Conservation (phyloP, 805 yeast species). For the Komagataella ulmi region DNA sequence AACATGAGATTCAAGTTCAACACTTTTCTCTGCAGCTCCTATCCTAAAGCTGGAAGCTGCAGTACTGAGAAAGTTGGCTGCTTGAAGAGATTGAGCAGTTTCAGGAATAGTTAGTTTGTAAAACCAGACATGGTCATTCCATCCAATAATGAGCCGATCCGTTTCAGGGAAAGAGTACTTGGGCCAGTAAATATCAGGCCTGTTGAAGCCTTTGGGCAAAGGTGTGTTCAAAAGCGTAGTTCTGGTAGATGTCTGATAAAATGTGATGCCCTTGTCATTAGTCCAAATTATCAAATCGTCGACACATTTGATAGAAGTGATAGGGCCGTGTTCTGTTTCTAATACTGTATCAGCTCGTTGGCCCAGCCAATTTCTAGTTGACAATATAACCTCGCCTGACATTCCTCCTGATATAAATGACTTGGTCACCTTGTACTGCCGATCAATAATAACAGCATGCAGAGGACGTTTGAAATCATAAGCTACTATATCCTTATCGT, state of each 20-base stretch:
- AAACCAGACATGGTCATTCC: conserved; percentile 74
- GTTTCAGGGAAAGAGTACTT: conserved; percentile 51
- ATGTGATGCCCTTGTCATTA: conserved; percentile 66
- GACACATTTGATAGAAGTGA: conserved; percentile 50
- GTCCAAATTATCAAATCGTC: conserved; percentile 71
- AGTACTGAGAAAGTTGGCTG: conserved; percentile 29
- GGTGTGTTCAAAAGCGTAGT: conserved; percentile 36
- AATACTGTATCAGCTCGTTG: conserved; percentile 57
- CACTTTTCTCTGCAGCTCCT: conserved; percentile 13
- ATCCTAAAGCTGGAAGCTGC: conserved; percentile 41
- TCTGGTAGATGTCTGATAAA: conserved; percentile 44
- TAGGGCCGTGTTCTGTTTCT: conserved; percentile 52
- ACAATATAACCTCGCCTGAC: conserved; percentile 66
- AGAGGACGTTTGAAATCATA: conserved; percentile 81
- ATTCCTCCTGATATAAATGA: conserved; percentile 82
- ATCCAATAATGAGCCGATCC: conserved; percentile 61
- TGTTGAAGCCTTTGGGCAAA: conserved; percentile 39
- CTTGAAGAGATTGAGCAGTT: not conserved
- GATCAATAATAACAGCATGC: conserved; percentile 74
- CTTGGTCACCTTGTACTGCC: conserved; percentile 45
- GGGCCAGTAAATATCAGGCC: conserved; percentile 82
- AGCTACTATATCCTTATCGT: conserved; percentile 52
- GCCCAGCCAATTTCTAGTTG: conserved; percentile 81
- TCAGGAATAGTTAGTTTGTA: conserved; percentile 27
- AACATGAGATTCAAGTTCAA: conserved; percentile 33